Evolutionary conservation across 2,329 filamentous ascomycete species (phyloP).

Genomic region (Diaporthe vexans): DNA sequence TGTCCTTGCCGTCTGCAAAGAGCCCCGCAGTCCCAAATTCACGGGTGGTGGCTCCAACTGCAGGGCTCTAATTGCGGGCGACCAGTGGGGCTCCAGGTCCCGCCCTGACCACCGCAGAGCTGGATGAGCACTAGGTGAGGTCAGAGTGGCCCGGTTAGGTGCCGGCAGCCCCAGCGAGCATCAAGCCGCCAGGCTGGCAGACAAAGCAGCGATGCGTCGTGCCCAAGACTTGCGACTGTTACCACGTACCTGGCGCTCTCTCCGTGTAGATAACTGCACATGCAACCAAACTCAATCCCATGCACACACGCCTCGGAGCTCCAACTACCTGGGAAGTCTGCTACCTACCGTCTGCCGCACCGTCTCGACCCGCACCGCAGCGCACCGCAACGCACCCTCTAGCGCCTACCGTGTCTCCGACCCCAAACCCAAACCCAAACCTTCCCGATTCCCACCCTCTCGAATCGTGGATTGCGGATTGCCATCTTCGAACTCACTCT

Average conservation of each 20-base stretch:
- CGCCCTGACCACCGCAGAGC: background rate
- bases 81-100: background rate
- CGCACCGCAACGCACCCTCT: background rate
- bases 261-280: background rate
- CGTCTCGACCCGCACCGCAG: background rate
- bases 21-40: slow-evolving; percentile 35
- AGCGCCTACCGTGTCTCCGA: slow-evolving; percentile 6
- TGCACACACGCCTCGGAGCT: background rate
- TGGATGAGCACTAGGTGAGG: slow-evolving; percentile 1
- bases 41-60: slow-evolving; percentile 10
- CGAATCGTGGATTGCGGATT: slow-evolving; percentile 19
- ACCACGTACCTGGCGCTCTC: background rate
- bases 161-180: background rate
- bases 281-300: slow-evolving; percentile 8
- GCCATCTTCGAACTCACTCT: slow-evolving; percentile 24
- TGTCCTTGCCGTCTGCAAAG: slow-evolving; percentile 7
- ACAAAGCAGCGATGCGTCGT: background rate
- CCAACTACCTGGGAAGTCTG: background rate
- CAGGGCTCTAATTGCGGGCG: slow-evolving; percentile 20
- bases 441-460: slow-evolving; percentile 21
- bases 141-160: slow-evolving; percentile 18
- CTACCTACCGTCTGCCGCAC: background rate
- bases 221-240: background rate
- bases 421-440: slow-evolving; percentile 10
- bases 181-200: no score